These are phyloP conservation scores for Gossypium raimondii DNA, from an alignment of 345 rosid species.

Conservation along the genomic window DNA sequence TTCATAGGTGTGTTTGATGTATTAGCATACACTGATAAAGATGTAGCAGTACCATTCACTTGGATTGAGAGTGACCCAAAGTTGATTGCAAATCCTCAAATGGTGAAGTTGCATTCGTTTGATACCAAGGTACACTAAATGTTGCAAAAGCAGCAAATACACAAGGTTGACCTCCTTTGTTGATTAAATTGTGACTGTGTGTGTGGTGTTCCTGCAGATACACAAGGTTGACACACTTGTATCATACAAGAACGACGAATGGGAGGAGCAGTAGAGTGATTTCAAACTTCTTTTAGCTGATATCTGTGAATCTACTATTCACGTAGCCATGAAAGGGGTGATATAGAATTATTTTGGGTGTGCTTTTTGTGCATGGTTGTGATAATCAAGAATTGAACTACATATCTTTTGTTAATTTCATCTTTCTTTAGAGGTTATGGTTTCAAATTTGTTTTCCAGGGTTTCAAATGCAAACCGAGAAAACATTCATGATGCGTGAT, in stretches of 20 bases:
- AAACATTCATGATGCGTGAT: too few relatives aligned
- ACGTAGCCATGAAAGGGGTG: not conserved
- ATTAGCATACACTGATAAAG: slow-evolving; percentile 82
- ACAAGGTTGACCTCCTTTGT: slow-evolving; percentile 54
- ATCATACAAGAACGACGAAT: slow-evolving; percentile 92
- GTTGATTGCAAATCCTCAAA: slow-evolving; percentile 92
- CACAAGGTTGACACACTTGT: slow-evolving; percentile 96
- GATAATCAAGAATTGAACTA: not conserved
- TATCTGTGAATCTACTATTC: slow-evolving; percentile 62
- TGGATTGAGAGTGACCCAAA: slow-evolving; percentile 97
- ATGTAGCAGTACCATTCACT: slow-evolving; percentile 87
- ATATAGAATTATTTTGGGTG: not conserved
- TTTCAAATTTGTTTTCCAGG: too few relatives aligned
- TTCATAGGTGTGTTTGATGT: slow-evolving; percentile 87
- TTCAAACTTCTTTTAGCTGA: not conserved
- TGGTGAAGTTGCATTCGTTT: slow-evolving; percentile 95
- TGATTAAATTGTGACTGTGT: not conserved
- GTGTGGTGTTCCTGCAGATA: slow-evolving; percentile 44
- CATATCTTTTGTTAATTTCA: not conserved
- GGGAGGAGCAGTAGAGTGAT: slow-evolving; percentile 65
- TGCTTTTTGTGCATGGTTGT: not conserved
- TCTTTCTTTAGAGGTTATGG: too few relatives aligned
- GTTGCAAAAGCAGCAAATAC: slow-evolving; percentile 19
- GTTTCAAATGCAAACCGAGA: not conserved
- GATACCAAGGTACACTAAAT: slow-evolving; percentile 66